Evolutionary conservation across 179 eudicot genomes (phyloP).

Genomic region (Silene coronaria): DNA sequence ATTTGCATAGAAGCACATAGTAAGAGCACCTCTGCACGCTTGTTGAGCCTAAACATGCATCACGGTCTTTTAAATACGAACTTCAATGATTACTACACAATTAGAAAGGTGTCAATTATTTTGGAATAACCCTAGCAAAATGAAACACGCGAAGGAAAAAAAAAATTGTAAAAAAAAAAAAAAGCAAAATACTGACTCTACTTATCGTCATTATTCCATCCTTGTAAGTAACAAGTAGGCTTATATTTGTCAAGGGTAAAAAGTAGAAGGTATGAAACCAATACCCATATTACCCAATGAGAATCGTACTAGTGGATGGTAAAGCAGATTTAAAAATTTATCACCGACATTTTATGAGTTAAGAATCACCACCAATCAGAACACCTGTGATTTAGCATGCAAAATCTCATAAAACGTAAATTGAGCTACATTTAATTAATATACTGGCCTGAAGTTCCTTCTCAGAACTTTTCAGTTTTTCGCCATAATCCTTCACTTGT

Average conservation of each 20-base stretch:
- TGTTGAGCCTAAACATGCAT: background rate
- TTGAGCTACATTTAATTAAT: background rate
- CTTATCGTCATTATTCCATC: background rate
- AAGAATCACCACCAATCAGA: background rate
- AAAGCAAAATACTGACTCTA: background rate
- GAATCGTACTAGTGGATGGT: background rate
- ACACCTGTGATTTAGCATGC: background rate
- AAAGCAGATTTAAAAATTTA: background rate
- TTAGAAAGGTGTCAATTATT: background rate
- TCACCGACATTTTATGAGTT: background rate
- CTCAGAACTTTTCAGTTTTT: slow-evolving; percentile 65
- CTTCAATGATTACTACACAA: background rate
- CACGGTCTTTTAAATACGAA: background rate
- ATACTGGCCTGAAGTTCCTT: slow-evolving; percentile 66
- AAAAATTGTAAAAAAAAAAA: background rate
- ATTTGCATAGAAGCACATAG: slow-evolving; percentile 12
- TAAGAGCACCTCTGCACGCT: slow-evolving; percentile 3
- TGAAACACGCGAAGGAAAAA: background rate
- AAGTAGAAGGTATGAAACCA: background rate
- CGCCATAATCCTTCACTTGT: slow-evolving; percentile 54
- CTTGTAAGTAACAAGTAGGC: background rate
- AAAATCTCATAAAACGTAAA: background rate
- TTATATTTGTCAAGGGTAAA: background rate
- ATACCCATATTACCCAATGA: background rate
- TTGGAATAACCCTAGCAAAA: background rate